A percentile compares a stretch with the other conserved stretches of the same genome.
Conservation (phyloP, 2,329 filamentous ascomycete species). For the Stagonosporopsis rhizophila region DNA sequence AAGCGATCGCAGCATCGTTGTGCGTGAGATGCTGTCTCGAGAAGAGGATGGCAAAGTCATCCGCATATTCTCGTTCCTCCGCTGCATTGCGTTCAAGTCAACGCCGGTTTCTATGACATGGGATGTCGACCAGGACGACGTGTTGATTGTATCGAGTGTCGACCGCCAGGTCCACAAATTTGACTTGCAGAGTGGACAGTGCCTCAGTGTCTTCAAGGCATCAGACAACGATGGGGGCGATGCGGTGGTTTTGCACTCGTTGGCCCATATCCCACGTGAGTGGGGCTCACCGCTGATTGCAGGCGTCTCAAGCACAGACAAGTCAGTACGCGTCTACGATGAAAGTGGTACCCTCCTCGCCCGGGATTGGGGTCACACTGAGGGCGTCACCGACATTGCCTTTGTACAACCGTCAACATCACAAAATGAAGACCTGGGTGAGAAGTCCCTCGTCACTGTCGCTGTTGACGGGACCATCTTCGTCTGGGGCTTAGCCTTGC, state of each 20-base stretch:
- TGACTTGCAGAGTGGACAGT: conserved; percentile 71
- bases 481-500: conserved; percentile 52
- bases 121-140: conserved; percentile 65
- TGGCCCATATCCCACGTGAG: conserved; percentile 67
- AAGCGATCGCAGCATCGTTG: conserved; percentile 79
- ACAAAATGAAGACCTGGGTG: conserved; percentile 55
- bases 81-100: conserved; percentile 81
- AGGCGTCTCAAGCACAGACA: conserved; percentile 93
- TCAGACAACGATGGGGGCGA: conserved; percentile 81
- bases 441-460: conserved; percentile 56
- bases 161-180: conserved; percentile 67
- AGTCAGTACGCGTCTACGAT: conserved; percentile 91
- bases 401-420: conserved; percentile 58
- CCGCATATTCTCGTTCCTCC: conserved; percentile 77
- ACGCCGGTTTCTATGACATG: conserved; percentile 86
- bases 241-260: conserved; percentile 80
- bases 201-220: conserved; percentile 78
- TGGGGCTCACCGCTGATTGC: conserved; percentile 73
- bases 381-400: conserved; percentile 86
- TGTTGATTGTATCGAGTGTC: conserved; percentile 66
- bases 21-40: conserved; percentile 78
- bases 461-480: conserved; percentile 61
- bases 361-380: conserved; percentile 93
- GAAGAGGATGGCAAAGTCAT: conserved; percentile 65
- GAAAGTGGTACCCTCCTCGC: conserved; percentile 79